Conservation (phyloP, 2,329 filamentous ascomycete species). For the Fusarium redolens region DNA sequence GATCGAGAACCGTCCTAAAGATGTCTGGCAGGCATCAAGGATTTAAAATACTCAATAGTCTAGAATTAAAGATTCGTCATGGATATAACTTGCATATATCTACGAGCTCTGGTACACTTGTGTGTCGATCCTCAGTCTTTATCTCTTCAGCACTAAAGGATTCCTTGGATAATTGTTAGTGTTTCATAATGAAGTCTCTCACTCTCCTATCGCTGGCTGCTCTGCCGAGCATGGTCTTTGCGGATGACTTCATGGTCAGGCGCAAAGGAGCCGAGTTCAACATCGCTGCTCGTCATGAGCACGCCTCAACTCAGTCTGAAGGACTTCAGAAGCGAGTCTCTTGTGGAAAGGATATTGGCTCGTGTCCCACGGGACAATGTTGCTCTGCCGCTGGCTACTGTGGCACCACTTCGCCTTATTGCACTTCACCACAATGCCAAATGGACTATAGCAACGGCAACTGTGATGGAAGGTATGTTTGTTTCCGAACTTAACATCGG, state of each 20-base stretch:
- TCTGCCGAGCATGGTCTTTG: background rate
- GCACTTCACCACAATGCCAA: conserved; percentile 51
- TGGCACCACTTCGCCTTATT: conserved; percentile 48
- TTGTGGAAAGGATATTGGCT: conserved; percentile 48
- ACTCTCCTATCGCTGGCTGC: background rate
- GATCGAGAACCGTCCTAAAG: background rate
- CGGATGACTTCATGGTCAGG: conserved; percentile 12
- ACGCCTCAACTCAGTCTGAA: background rate
- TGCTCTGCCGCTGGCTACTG: conserved; percentile 51
- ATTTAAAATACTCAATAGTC: too few species aligned
- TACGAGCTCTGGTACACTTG: background rate
- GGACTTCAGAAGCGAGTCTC: conserved; percentile 9
- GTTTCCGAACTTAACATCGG: background rate
- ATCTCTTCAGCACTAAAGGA: background rate
- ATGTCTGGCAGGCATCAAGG: background rate
- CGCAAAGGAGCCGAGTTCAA: conserved; percentile 19
- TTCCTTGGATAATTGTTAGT: background rate
- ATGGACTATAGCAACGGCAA: conserved; percentile 49
- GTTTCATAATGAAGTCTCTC: conserved; percentile 11
- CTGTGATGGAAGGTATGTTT: conserved; percentile 52
- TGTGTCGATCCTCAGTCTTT: background rate
- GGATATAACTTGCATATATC: background rate
- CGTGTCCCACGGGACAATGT: conserved; percentile 46
- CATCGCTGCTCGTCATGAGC: background rate
- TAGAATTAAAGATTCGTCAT: background rate